Base-by-base conservation (phyloP, 139 green algal genomes). In the Coccomyxa sp. region DNA sequence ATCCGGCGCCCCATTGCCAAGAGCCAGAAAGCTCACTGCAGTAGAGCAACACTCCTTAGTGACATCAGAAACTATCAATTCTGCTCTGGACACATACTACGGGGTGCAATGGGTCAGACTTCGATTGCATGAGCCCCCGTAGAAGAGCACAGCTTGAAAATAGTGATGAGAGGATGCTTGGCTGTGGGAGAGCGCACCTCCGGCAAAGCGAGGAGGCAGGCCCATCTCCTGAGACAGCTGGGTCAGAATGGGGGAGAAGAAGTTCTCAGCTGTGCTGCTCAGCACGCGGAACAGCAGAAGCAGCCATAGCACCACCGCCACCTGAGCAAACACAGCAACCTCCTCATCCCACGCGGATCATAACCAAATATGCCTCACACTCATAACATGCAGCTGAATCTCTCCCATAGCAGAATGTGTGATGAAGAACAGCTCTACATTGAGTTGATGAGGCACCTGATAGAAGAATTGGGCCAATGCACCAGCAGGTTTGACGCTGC, bases 1-100 rank as follows among this genome's bases (percentile, higher is more conserved):
- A 85, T 98, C 94, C 9, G 94, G 93, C 0, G 94, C 94, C 0
- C 93, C 94, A 81, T 98, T 98, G 73, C 93, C 94, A 38, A 97
- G 87, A 0, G 94, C 93, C 44, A 98, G 87, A 68, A 98, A 91
- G 0, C 93, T 98, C 0, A 97, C 94, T 91, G 83, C 73, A 79
- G 27, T 12, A 16, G 14, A 58, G 44, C 44, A 58, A 12, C 12
- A 12, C n/a, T n/a, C n/a, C n/a, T n/a, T n/a, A n/a, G n/a, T n/a
- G n/a, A n/a, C n/a, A n/a, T n/a, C n/a, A n/a, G n/a, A n/a, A n/a
- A n/a, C n/a, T n/a, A n/a, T n/a, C n/a, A n/a, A n/a, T n/a, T n/a
- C n/a, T n/a, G n/a, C n/a, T n/a, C n/a, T n/a, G n/a, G n/a, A n/a
- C n/a, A n/a, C n/a, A n/a, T n/a, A n/a, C n/a, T n/a, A n/a, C n/a